These are phyloP conservation scores for Fusarium acutatum DNA, from an alignment of 2,329 filamentous ascomycete species.

Conservation along the genomic window DNA sequence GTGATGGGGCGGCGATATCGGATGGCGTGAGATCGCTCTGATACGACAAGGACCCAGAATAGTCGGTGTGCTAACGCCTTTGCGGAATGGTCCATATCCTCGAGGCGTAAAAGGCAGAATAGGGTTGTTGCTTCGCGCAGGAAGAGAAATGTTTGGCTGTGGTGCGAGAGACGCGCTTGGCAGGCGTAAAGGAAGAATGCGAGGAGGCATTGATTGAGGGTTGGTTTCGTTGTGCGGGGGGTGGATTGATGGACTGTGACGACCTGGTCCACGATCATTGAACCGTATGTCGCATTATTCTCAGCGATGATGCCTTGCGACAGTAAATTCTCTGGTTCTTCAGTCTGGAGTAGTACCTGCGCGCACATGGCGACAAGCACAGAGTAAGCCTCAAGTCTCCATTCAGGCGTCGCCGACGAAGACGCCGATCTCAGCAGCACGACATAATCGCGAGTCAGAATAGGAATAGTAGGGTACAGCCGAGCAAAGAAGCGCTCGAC, in stretches of 20 bases:
- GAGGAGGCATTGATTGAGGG: slow-evolving; percentile 51
- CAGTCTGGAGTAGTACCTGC: slow-evolving; percentile 53
- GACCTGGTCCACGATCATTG: slow-evolving; percentile 49
- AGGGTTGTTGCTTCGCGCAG: slow-evolving; percentile 55
- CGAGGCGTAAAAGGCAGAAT: slow-evolving; percentile 47
- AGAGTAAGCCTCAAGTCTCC: slow-evolving; percentile 47
- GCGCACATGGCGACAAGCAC: slow-evolving; percentile 52
- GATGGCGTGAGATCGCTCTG: slow-evolving; percentile 55
- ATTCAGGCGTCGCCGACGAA: slow-evolving; percentile 34
- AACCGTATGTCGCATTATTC: slow-evolving; percentile 50
- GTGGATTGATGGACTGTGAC: slow-evolving; percentile 47
- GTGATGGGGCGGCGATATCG: slow-evolving; percentile 55
- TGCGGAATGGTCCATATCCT: slow-evolving; percentile 37
- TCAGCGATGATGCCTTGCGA: slow-evolving; percentile 47
- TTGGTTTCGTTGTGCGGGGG: slow-evolving; percentile 46
- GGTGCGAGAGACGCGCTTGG: slow-evolving; percentile 52
- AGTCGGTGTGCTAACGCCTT: slow-evolving; percentile 47
- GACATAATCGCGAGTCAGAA: slow-evolving; percentile 51
- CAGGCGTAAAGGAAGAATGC: slow-evolving; percentile 57
- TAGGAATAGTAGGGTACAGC: slow-evolving; percentile 54
- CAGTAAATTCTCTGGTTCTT: slow-evolving; percentile 46
- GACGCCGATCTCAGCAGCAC: slow-evolving; percentile 37
- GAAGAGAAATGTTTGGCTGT: slow-evolving; percentile 54
- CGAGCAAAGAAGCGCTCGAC: slow-evolving; percentile 51
- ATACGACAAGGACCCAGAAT: slow-evolving; percentile 56